phyloP scores from a whole-genome alignment of 441 rosid genomes.

The Metrosideros polymorpha region DNA sequence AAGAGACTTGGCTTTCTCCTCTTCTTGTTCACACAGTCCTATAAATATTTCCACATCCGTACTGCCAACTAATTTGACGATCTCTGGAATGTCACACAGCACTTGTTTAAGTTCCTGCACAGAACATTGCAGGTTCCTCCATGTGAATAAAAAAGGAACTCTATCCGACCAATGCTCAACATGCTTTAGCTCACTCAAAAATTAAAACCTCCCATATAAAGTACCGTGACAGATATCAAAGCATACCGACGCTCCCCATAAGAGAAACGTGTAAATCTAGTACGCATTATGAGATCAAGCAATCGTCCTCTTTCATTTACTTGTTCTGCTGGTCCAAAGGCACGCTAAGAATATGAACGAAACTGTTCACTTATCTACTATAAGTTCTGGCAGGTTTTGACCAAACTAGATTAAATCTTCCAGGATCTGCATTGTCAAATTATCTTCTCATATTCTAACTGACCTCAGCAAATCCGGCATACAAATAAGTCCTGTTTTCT shows the following conservation, averaged over 20 bases:
- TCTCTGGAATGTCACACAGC: constrained; percentile 64
- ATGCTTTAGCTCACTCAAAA: not conserved
- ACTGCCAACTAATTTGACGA: constrained; percentile 60
- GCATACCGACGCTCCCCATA: not conserved
- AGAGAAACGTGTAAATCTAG: not conserved
- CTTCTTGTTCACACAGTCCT: constrained; percentile 27
- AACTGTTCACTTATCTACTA: not conserved
- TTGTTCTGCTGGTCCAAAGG: not conserved
- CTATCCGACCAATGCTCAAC: not conserved
- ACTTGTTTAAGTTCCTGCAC: constrained; percentile 76
- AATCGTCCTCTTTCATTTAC: not conserved
- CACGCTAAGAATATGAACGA: not conserved
- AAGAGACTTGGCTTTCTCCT: constrained; percentile 40
- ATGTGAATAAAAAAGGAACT: not conserved
- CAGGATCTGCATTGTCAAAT: not conserved
- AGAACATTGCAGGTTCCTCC: not conserved
- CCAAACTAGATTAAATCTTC: not conserved
- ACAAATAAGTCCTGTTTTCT: not conserved
- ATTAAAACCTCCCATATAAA: not conserved
- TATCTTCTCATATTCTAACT: not conserved
- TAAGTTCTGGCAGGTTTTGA: not conserved
- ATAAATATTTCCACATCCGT: constrained; percentile 35
- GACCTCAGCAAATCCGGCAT: too few relatives aligned
- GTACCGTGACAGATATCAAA: not conserved
- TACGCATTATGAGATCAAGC: not conserved